Base-by-base conservation (phyloP, 2,329 filamentous ascomycete genomes). In the Blastomyces emzantsi region DNA sequence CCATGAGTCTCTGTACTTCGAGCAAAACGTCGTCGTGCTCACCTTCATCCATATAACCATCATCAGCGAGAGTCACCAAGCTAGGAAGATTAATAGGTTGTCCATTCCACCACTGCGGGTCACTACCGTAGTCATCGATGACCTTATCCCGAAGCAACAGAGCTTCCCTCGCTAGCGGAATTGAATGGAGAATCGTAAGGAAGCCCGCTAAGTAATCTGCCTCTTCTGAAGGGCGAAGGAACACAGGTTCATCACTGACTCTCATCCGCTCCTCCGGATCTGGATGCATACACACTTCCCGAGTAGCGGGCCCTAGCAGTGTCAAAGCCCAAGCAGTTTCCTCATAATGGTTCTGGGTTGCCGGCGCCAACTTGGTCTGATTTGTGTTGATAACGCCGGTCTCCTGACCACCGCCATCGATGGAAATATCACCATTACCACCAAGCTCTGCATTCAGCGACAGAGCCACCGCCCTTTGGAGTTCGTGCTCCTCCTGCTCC, bases 21-120 rank as follows among this genome's bases (percentile, higher is more conserved):
- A 81, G 74, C 11, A 87, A 72, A 22, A 86, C 73, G 54, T 82
- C 78, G 51, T 78, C 39, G 17, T 33, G 43, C 9, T 3, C 25
- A 47, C 77, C 72, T 25, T 69, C 70, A 45, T 75, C 71, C 3
- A 71, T 70, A 11, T 71, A 70, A 9, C 70, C 68, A 39, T 72
- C 69, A 63, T 75, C 72, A 36, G 73, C 69, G 19, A 78, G 69
- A 60, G 81, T 78, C n/a, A 85, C 77, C 28, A 83, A 80, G 57
- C 78, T 80, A 3, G 81, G 77, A 17, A 80, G 72, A 39, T 78
- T 74, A 33, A 84, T 81, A 0, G 79, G 71, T 39, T 78, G 78
- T 25, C 85, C 85, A 68, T 81, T 83, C 85, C 85, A 88, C 85
- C 85, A 88, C 13, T 85, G 81, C 1, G 77, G 67, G 64, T 85